phyloP scores from a whole-genome alignment of 2,329 filamentous ascomycete species.

The Penicillium sumatraense region DNA sequence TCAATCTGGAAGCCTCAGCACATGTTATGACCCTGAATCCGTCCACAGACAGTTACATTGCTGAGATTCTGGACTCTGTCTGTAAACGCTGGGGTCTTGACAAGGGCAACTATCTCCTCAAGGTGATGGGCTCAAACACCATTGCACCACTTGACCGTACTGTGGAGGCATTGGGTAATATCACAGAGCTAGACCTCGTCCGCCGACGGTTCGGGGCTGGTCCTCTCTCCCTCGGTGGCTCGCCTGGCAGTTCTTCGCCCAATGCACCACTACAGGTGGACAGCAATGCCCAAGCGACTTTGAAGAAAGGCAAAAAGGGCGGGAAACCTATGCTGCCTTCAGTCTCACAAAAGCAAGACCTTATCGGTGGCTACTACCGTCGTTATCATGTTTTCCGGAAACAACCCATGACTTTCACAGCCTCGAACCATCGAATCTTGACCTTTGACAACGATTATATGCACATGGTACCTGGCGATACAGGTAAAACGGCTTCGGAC shows the following conservation, averaged over 20 bases:
- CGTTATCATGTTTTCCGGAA: slow-evolving; percentile 68
- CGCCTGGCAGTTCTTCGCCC: slow-evolving; percentile 65
- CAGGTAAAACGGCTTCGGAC: slow-evolving; percentile 58
- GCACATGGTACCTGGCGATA: slow-evolving; percentile 64
- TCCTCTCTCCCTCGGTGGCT: slow-evolving; percentile 60
- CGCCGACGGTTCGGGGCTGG: slow-evolving; percentile 67
- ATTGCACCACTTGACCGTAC: slow-evolving; percentile 68
- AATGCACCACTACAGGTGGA: slow-evolving; percentile 67
- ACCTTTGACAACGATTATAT: slow-evolving; percentile 69
- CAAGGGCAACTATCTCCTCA: slow-evolving; percentile 66
- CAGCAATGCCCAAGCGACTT: slow-evolving; percentile 28
- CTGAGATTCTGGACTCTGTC: slow-evolving; percentile 67
- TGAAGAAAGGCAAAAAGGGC: slow-evolving; percentile 47
- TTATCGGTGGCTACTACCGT: slow-evolving; percentile 58
- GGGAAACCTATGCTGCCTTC: slow-evolving; percentile 50
- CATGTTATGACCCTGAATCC: slow-evolving; percentile 60
- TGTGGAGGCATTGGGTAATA: slow-evolving; percentile 65
- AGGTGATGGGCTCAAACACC: slow-evolving; percentile 66
- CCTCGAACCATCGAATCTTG: slow-evolving; percentile 63
- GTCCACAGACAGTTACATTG: slow-evolving; percentile 69
- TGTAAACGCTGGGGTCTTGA: slow-evolving; percentile 68
- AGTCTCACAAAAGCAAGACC: slow-evolving; percentile 52
- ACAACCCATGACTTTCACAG: slow-evolving; percentile 67
- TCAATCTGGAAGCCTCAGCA: slow-evolving; percentile 61
- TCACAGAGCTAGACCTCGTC: slow-evolving; percentile 65